Evolutionary conservation across 2,329 filamentous ascomycete genomes (phyloP), one percentile per base, ranked within the genome.

Genomic region (Diaporthe nobilis): DNA sequence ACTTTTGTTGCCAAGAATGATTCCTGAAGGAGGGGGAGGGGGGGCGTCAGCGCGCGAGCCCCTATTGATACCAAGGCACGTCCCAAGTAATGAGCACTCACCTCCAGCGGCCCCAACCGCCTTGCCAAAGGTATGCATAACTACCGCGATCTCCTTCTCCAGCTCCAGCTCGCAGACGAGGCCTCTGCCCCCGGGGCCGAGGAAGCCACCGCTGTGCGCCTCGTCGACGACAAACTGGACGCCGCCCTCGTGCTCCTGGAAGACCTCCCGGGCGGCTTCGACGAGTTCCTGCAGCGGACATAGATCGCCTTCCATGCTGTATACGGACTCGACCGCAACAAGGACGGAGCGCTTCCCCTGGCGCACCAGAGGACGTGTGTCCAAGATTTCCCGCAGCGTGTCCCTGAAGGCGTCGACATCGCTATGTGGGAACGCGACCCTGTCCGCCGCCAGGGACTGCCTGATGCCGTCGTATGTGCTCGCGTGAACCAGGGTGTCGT

Each of bases 401-500:
- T 89, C 5, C 1, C 51, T 17, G 51, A 68, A 68, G 12, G 42
- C 42, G 3, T 68, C 42, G 8, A 68, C 25, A 22, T 71, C 67
- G 34, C 22, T 91, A 79, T 91, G 89, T 2, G 76, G 78, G 79
- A 91, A 90, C 8, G 82, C 77, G 0, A 86, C 71, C 81, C 79
- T 86, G 53, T 83, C 81, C 1, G 83, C 82, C 0, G 91, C 91
- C 8, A 90, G 84, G 15, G 87, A 89, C 5, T 88, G 81, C n/a
- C 86, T 84, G 88, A 94, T 93, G 1, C 92, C 92, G 77, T 93
- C 91, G 75, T 91, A 90, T 0, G 89, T 87, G 81, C 91, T 93
- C 0, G 93, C 93, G 79, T 94, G 93, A 4, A 94, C 89, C 20
- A 91, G 85, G 78, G 91, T 90, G 81, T 94, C 92, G 76, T 92